phyloP scores from a whole-genome alignment of 257 asterid genomes.

The Nicotiana tabacum region DNA sequence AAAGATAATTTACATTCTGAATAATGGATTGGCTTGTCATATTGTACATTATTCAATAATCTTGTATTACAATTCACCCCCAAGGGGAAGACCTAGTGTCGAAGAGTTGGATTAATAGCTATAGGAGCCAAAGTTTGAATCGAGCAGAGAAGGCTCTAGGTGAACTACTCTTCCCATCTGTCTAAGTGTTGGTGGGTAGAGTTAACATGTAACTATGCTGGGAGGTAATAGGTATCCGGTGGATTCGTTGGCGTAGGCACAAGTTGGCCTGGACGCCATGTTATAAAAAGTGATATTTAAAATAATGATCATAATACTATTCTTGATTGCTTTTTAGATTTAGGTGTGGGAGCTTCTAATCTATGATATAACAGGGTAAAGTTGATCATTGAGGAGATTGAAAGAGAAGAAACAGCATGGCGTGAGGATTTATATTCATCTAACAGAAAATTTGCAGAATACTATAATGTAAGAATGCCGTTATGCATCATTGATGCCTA shows the following conservation, averaged over 20 bases:
- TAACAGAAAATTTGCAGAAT: constrained; percentile 94
- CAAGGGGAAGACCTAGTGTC: background rate
- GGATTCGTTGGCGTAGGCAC: background rate
- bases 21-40: background rate
- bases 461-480: constrained; percentile 55
- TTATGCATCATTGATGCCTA: constrained; percentile 9
- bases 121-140: background rate
- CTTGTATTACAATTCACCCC: background rate
- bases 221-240: background rate
- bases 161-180: background rate
- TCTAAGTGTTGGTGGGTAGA: background rate
- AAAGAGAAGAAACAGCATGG: constrained; percentile 93
- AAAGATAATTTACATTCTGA: background rate
- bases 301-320: background rate
- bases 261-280: background rate
- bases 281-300: background rate
- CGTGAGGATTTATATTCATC: constrained; percentile 90
- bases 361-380: constrained; percentile 62
- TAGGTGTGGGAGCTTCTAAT: constrained; percentile 15
- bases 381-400: constrained; percentile 87
- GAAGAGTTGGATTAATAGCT: background rate
- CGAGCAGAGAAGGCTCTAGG: background rate
- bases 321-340: background rate
- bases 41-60: background rate
- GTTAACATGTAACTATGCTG: background rate